Conservation (phyloP, 2,329 filamentous ascomycete genomes). For the Zarea fungicola region DNA sequence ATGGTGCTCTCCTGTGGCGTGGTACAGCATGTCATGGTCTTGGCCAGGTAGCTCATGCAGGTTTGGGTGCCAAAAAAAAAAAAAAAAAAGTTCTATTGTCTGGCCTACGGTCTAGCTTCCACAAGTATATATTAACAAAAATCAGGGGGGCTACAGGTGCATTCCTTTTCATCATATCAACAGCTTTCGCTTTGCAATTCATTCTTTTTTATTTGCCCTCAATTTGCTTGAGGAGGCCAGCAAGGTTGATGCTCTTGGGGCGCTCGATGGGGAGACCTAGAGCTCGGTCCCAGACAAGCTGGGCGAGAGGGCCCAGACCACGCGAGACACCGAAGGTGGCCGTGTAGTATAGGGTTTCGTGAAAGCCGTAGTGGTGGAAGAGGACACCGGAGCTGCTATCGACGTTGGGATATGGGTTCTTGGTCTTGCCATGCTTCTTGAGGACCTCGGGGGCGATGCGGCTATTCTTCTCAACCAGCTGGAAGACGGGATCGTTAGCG, state of each 20-base stretch:
- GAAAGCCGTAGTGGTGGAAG: conserved; percentile 98
- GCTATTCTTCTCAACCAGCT: conserved; percentile 88
- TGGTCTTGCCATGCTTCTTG: conserved; percentile 94
- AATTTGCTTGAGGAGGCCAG: conserved; percentile 70
- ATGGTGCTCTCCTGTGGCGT: too few species aligned
- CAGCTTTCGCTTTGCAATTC: background rate
- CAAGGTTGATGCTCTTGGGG: conserved; percentile 94
- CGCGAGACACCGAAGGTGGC: conserved; percentile 65
- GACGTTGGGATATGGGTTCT: conserved; percentile 97
- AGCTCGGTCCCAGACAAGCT: conserved; percentile 93
- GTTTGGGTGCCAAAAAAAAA: background rate
- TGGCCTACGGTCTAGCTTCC: background rate
- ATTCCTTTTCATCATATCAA: background rate
- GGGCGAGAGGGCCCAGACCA: conserved; percentile 80
- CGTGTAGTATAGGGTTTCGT: conserved; percentile 92
- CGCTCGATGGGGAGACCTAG: conserved; percentile 93
- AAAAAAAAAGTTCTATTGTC: background rate
- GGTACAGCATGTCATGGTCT: too few species aligned
- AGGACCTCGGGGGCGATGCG: conserved; percentile 86
- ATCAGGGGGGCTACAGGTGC: conserved; percentile 2
- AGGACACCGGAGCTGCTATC: conserved; percentile 89
- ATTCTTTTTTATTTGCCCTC: conserved; percentile 35
- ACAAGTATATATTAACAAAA: conserved; percentile 5
- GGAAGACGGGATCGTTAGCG: conserved; percentile 81
- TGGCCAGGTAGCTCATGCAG: background rate